Evolutionary conservation across 768 basidiomycete species (phyloP).

Genomic region (Phaeolepiota aurea): DNA sequence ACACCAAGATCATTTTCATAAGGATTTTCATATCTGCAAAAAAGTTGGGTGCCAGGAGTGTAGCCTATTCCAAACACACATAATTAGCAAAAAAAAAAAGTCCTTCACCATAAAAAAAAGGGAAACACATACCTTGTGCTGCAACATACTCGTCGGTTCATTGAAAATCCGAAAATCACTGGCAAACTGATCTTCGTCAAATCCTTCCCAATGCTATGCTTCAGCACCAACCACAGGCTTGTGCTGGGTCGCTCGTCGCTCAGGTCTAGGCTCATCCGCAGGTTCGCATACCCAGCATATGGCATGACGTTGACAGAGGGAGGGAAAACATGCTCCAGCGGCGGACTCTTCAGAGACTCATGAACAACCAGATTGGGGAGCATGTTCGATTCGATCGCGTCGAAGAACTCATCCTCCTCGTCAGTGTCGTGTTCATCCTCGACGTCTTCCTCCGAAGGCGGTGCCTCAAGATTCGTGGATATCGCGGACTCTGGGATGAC

Average conservation of each 20-base stretch:
- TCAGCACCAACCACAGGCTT: slow-evolving; percentile 91
- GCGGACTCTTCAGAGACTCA: slow-evolving; percentile 46
- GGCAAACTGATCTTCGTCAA: slow-evolving; percentile 94
- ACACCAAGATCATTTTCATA: too few species aligned
- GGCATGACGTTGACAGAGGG: slow-evolving; percentile 17
- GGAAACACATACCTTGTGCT: slow-evolving; percentile 67
- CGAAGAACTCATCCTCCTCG: slow-evolving; percentile 95
- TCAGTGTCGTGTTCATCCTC: slow-evolving; percentile 41
- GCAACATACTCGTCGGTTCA: slow-evolving; percentile 93
- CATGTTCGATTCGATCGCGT: slow-evolving; percentile 82
- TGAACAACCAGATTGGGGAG: slow-evolving; percentile 71
- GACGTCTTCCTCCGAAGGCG: slow-evolving; percentile 8
- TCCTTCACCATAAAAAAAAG: too few species aligned
- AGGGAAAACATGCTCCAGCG: slow-evolving; percentile 17
- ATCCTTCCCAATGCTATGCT: slow-evolving; percentile 93
- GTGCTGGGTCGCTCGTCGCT: slow-evolving; percentile 80
- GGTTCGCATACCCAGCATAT: slow-evolving; percentile 61
- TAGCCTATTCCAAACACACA: too few species aligned
- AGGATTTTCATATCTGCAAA: too few species aligned
- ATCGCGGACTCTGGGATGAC: slow-evolving; percentile 4
- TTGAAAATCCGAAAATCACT: slow-evolving; percentile 88
- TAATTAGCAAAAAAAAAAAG: too few species aligned
- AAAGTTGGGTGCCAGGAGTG: too few species aligned
- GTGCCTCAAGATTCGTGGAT: not conserved
- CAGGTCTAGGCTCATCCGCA: slow-evolving; percentile 55